Conservation (phyloP, 2,329 filamentous ascomycete genomes). For the Knoxdaviesia capensis region DNA sequence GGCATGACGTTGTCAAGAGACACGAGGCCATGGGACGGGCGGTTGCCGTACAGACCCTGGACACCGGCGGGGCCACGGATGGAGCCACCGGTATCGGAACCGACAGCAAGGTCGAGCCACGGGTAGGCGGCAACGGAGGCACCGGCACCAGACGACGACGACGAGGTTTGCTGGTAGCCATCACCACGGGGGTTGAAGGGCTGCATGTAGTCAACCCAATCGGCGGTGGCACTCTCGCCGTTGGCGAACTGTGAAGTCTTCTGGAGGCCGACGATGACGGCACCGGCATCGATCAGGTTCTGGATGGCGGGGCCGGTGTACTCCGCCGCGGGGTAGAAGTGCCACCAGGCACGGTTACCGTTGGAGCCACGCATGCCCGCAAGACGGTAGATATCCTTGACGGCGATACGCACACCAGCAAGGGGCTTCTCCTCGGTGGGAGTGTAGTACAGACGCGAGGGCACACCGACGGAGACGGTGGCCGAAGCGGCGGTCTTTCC, state of each 20-base stretch:
- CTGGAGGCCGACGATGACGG: constrained; percentile 25
- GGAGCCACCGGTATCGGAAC: constrained; percentile 23
- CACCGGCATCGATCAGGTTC: constrained; percentile 37
- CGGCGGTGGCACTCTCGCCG: constrained; percentile 22
- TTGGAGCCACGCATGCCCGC: constrained; percentile 29
- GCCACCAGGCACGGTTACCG: constrained; percentile 37
- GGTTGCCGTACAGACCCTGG: constrained; percentile 23
- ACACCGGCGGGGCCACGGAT: constrained; percentile 23
- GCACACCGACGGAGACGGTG: constrained; percentile 23
- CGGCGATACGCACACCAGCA: constrained; percentile 35
- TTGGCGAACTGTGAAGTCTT: constrained; percentile 26
- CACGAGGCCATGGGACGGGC: constrained; percentile 20
- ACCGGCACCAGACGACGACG: constrained; percentile 21
- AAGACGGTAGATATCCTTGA: constrained; percentile 44
- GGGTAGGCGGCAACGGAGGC: constrained; percentile 19
- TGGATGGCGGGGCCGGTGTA: constrained; percentile 31
- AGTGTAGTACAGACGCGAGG: constrained; percentile 38
- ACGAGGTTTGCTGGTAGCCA: constrained; percentile 23
- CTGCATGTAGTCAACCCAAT: constrained; percentile 21
- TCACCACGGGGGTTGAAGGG: constrained; percentile 26
- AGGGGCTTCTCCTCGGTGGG: constrained; percentile 32
- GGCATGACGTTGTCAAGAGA: constrained; percentile 20
- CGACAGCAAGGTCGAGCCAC: constrained; percentile 23
- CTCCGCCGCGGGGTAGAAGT: constrained; percentile 27
- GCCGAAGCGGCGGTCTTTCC: not conserved